phyloP scores from a whole-genome alignment of 495 filamentous ascomycete genomes.

The Aspergillus hancockii region DNA sequence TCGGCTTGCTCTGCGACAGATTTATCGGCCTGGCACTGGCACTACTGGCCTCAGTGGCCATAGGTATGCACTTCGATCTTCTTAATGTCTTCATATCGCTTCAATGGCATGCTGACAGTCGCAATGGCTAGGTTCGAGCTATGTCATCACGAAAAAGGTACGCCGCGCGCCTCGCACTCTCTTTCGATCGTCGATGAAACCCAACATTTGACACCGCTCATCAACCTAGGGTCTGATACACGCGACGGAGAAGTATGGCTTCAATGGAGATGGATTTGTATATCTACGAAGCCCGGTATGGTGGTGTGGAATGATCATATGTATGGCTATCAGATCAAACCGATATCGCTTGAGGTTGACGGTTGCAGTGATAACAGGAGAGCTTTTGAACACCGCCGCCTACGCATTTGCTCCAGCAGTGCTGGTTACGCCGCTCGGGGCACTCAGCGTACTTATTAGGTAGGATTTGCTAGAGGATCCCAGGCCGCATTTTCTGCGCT shows the following conservation, averaged over 20 bases:
- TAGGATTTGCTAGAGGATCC: constrained; percentile 25
- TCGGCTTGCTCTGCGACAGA: constrained; percentile 48
- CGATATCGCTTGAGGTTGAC: not conserved
- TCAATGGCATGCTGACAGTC: not conserved
- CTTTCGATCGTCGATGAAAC: constrained; percentile 6
- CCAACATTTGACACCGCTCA: constrained; percentile 17
- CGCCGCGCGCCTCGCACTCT: constrained; percentile 24
- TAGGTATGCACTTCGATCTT: constrained; percentile 61
- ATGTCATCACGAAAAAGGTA: constrained; percentile 93
- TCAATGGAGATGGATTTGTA: constrained; percentile 93
- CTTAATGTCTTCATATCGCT: constrained; percentile 16
- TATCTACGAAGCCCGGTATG: constrained; percentile 90
- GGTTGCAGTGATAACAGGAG: constrained; percentile 71
- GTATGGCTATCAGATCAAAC: constrained; percentile 51
- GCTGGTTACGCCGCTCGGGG: constrained; percentile 90
- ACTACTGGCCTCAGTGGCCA: constrained; percentile 88
- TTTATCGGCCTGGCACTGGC: constrained; percentile 88
- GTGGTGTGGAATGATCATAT: constrained; percentile 89
- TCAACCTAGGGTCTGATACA: constrained; percentile 76
- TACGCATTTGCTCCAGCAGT: constrained; percentile 98
- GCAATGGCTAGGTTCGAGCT: constrained; percentile 69
- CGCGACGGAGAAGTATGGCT: constrained; percentile 85
- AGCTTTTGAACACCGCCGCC: constrained; percentile 93
- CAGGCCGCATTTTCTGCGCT: not conserved
- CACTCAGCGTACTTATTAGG: constrained; percentile 92